Conservation (phyloP, 75 land plant genomes). For the Ceratopteris richardii region DNA sequence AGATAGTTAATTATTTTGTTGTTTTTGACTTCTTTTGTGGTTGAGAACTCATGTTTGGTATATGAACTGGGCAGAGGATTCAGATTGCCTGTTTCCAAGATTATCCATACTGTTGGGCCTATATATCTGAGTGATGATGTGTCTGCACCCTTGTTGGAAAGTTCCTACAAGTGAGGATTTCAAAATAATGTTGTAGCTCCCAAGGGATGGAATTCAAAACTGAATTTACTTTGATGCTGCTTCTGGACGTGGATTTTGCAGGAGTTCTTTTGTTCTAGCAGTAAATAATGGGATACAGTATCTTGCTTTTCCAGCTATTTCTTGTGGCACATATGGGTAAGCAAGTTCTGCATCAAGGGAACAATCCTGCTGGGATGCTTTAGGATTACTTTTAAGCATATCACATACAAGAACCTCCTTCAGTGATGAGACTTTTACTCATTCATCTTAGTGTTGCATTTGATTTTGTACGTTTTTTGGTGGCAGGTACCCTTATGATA, state of each 20-base stretch:
- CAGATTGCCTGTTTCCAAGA: slow-evolving; percentile 54
- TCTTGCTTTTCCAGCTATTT: slow-evolving; percentile 92
- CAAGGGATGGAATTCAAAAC: not conserved
- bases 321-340: slow-evolving; percentile 84
- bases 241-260: slow-evolving; percentile 14
- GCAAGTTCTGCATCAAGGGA: slow-evolving; percentile 1
- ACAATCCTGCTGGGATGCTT: too few species aligned
- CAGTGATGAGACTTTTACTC: too few species aligned
- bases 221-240: too few species aligned
- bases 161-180: slow-evolving; percentile 56
- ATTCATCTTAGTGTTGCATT: not conserved
- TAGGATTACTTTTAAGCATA: too few species aligned
- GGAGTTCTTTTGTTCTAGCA: slow-evolving; percentile 57
- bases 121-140: slow-evolving; percentile 37
- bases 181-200: not conserved
- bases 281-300: slow-evolving; percentile 56
- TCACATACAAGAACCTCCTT: too few species aligned
- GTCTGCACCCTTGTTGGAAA: slow-evolving; percentile 35
- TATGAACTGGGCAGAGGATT: slow-evolving; percentile 50
- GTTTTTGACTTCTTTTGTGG: not conserved
- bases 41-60: not conserved
- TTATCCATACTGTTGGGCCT: slow-evolving; percentile 92
- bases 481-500: slow-evolving; percentile 56
- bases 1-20: not conserved
- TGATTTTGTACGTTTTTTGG: not conserved